Conservation (phyloP, 768 basidiomycete species). For the Boletus eberwhitei region DNA sequence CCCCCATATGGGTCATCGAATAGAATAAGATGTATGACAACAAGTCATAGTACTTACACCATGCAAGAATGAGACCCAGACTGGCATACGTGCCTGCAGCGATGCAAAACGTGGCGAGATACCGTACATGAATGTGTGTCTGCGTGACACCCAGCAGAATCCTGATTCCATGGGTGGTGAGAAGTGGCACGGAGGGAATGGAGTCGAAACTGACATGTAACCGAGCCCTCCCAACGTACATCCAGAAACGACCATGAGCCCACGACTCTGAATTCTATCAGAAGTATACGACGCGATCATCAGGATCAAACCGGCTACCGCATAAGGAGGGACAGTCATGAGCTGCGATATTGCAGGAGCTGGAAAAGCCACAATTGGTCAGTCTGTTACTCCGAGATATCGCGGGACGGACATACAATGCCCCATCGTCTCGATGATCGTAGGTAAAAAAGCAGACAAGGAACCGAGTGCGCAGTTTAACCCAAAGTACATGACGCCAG, state of each 20-base stretch:
- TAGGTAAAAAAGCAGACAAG: constrained; percentile 51
- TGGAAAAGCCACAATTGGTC: constrained; percentile 15
- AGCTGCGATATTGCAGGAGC: constrained; percentile 46
- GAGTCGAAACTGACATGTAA: constrained; percentile 34
- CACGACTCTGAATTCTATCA: constrained; percentile 44
- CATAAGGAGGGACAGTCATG: constrained; percentile 54
- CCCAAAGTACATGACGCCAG: constrained; percentile 48
- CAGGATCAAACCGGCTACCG: constrained; percentile 38
- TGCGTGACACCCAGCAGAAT: constrained; percentile 35
- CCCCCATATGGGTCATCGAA: neutral
- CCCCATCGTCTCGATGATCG: constrained; percentile 51
- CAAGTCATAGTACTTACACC: constrained; percentile 36
- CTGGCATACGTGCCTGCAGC: constrained; percentile 44
- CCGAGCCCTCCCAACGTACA: constrained; percentile 37
- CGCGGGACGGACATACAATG: constrained; percentile 33
- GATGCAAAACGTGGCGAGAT: constrained; percentile 46
- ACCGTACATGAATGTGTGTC: constrained; percentile 35
- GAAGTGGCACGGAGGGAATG: neutral
- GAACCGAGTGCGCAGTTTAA: constrained; percentile 48
- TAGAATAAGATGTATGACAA: neutral
- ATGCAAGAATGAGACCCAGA: constrained; percentile 44
- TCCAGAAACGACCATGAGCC: constrained; percentile 31
- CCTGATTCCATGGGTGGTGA: constrained; percentile 3
- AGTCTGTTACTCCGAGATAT: neutral
- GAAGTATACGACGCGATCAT: constrained; percentile 38